phyloP scores from a whole-genome alignment of 805 yeast genomes.

The Ogataea kodamae region DNA sequence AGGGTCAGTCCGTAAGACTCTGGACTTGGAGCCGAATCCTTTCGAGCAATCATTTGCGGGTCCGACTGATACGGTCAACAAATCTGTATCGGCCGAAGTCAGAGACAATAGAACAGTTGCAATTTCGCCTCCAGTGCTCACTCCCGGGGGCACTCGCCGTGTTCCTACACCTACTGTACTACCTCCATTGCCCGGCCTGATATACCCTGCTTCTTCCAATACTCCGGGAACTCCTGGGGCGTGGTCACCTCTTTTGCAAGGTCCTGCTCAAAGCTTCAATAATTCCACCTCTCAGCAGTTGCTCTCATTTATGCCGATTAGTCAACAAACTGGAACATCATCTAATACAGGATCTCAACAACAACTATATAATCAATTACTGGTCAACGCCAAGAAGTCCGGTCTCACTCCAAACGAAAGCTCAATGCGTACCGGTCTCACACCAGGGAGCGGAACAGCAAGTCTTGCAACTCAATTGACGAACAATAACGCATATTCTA shows the following conservation, averaged over 20 bases:
- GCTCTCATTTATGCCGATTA: constrained; percentile 10
- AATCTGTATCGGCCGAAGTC: constrained; percentile 29
- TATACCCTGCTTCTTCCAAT: constrained; percentile 43
- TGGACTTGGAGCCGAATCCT: constrained; percentile 80
- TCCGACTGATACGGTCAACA: constrained; percentile 14
- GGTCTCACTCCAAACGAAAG: constrained; percentile 80
- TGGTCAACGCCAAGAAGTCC: constrained; percentile 38
- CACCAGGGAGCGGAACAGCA: constrained; percentile 55
- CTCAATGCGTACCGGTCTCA: constrained; percentile 63
- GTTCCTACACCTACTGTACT: constrained; percentile 30
- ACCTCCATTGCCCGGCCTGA: constrained; percentile 44
- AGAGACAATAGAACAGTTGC: constrained; percentile 16
- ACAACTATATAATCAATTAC: constrained; percentile 22
- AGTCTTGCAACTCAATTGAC: constrained; percentile 22
- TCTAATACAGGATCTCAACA: constrained; percentile 16
- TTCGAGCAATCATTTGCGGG: constrained; percentile 84
- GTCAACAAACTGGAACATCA: constrained; percentile 14
- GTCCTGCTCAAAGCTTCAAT: constrained; percentile 30
- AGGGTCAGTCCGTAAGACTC: constrained; percentile 17
- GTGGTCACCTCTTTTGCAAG: constrained; percentile 47
- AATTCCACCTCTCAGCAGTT: constrained; percentile 12
- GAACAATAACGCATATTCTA: constrained; percentile 19
- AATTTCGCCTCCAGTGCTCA: constrained; percentile 44
- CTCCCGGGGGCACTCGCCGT: constrained; percentile 52
- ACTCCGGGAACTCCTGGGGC: constrained; percentile 53